phyloP scores from a whole-genome alignment of 2,329 filamentous ascomycete genomes.

The Colletotrichum sp. region DNA sequence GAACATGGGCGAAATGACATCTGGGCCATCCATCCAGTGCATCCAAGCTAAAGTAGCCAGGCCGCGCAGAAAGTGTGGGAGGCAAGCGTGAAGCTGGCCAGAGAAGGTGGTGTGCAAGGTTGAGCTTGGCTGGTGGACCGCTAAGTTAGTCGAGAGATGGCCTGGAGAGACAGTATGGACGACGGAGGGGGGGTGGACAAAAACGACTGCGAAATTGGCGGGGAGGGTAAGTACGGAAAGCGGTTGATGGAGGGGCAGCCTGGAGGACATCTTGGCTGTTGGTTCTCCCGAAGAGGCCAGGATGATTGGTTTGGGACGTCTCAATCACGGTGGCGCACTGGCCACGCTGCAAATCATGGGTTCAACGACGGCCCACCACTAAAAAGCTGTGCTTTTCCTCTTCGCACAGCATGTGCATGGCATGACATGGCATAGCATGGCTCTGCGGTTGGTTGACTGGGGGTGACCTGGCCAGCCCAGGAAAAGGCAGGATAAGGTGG shows the following conservation, averaged over 20 bases:
- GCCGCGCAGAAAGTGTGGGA: background rate
- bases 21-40: background rate
- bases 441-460: background rate
- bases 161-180: background rate
- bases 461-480: background rate
- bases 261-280: constrained; percentile 2
- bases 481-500: background rate
- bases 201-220: background rate
- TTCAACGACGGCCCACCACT: constrained; percentile 6
- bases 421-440: background rate
- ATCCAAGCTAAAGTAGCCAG: background rate
- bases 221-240: background rate
- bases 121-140: constrained; percentile 1
- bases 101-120: constrained; percentile 12
- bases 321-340: constrained; percentile 5
- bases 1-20: background rate
- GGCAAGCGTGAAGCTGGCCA: background rate
- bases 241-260: background rate
- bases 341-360: constrained; percentile 21
- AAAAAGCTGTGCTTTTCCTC: background rate
- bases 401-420: constrained; percentile 3
- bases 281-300: background rate
- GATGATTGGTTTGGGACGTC: constrained; percentile 10
- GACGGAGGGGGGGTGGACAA: background rate
- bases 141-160: background rate